phyloP scores from a whole-genome alignment of 1,139 yeast species.

The Geotrichum aggregatum region DNA sequence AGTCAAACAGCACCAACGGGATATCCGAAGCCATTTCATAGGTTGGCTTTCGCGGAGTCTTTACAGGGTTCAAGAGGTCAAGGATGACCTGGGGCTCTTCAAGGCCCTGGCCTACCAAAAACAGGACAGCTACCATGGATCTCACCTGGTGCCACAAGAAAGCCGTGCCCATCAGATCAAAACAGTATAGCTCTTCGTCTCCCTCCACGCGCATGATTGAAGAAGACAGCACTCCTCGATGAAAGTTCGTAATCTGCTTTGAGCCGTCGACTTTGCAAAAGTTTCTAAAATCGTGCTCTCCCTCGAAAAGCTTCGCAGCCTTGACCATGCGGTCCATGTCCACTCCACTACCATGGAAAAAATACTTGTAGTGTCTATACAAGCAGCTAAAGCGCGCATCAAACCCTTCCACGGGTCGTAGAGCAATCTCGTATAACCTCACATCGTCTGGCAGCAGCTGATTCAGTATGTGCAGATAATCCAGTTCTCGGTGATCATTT shows the following conservation, averaged over 20 bases:
- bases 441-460: conserved; percentile 77
- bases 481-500: conserved; percentile 64
- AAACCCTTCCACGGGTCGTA: conserved; percentile 76
- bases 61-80: conserved; percentile 55
- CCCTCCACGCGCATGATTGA: conserved; percentile 29
- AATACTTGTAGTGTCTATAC: conserved; percentile 78
- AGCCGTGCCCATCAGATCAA: conserved; percentile 83
- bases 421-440: conserved; percentile 71
- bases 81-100: conserved; percentile 59
- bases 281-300: conserved; percentile 87
- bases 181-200: conserved; percentile 46
- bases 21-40: conserved; percentile 89
- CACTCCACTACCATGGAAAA: conserved; percentile 53
- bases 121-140: conserved; percentile 83
- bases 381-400: conserved; percentile 91
- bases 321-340: conserved; percentile 62
- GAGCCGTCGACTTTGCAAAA: conserved; percentile 93
- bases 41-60: conserved; percentile 65
- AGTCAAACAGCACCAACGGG: conserved; percentile 86
- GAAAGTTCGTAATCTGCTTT: conserved; percentile 78
- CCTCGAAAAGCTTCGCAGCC: conserved; percentile 65
- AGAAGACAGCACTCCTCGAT: conserved; percentile 47
- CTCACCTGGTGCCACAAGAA: conserved; percentile 98
- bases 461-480: conserved; percentile 71
- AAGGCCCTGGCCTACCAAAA: conserved; percentile 71